A percentile compares a stretch with the other conserved stretches of the same genome.
phyloP scores from a whole-genome alignment of 306 rosid genomes.

The Rubus idaeus region DNA sequence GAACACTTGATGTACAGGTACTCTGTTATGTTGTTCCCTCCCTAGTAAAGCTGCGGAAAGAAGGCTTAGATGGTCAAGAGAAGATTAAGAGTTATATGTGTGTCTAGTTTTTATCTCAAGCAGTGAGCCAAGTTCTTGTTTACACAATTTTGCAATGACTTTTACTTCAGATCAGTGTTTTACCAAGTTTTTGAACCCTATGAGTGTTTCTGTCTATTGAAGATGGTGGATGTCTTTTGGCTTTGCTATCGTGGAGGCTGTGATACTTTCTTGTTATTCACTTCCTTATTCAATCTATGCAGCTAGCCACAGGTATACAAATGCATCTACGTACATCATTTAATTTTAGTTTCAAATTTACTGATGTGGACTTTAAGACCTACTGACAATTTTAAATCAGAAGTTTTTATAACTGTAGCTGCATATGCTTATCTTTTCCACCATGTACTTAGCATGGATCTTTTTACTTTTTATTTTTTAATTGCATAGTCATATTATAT shows the following conservation, averaged over 20 bases:
- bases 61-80: conserved; percentile 96
- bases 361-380: neutral
- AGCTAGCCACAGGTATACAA: conserved; percentile 66
- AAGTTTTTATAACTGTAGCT: neutral
- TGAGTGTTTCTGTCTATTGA: conserved; percentile 32
- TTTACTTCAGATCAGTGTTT: conserved; percentile 20
- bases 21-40: conserved; percentile 87
- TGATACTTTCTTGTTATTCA: conserved; percentile 81
- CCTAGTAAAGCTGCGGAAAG: conserved; percentile 92
- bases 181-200: conserved; percentile 28
- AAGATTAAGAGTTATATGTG: conserved; percentile 99
- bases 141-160: conserved; percentile 22
- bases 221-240: conserved; percentile 99
- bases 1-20: conserved; percentile 54
- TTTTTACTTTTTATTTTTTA: neutral
- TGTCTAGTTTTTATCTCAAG: conserved; percentile 69
- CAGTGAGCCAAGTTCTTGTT: conserved; percentile 52
- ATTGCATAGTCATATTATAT: neutral
- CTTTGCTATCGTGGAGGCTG: conserved; percentile 87
- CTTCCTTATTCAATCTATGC: conserved; percentile 90
- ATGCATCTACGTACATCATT: neutral
- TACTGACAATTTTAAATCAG: neutral
- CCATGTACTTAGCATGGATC: neutral
- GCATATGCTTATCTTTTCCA: neutral
- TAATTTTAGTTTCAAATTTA: conserved; percentile 14